A percentile compares a stretch with the other conserved stretches of the same genome.
Evolutionary conservation across 2,329 filamentous ascomycete genomes (phyloP).

Genomic region (Rhynchosporium secalis): DNA sequence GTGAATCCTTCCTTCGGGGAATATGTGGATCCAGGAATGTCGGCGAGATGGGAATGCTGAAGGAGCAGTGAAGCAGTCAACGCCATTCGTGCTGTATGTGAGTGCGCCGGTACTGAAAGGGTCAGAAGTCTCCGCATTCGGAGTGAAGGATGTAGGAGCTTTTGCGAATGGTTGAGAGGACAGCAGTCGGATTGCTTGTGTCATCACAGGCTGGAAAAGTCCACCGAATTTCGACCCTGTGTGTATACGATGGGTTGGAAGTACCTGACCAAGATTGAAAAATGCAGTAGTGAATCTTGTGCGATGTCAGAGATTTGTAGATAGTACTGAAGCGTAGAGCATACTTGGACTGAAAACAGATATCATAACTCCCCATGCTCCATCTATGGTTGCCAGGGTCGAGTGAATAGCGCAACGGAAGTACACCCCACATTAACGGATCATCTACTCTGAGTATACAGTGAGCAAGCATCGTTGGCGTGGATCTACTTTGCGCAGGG

Average conservation of each 20-base stretch:
- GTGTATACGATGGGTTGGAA: constrained; percentile 80
- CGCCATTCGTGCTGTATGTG: constrained; percentile 65
- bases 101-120: constrained; percentile 52
- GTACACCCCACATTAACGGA: constrained; percentile 86
- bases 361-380: constrained; percentile 90
- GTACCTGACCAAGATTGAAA: constrained; percentile 85
- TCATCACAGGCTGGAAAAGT: constrained; percentile 85
- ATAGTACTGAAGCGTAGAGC: background rate
- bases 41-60: constrained; percentile 69
- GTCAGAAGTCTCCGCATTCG: constrained; percentile 38
- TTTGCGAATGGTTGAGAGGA: constrained; percentile 56
- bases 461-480: constrained; percentile 12
- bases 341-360: constrained; percentile 86
- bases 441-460: constrained; percentile 73
- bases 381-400: constrained; percentile 78
- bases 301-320: background rate
- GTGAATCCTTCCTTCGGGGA: constrained; percentile 93
- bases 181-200: constrained; percentile 80
- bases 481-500: background rate
- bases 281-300: constrained; percentile 69
- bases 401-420: constrained; percentile 73
- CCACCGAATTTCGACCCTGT: constrained; percentile 72
- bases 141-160: constrained; percentile 23
- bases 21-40: constrained; percentile 89
- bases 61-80: constrained; percentile 68